Evolutionary conservation across 202 grass and related monocot species (phyloP).

Genomic region (Sporobolus alterniflorus): DNA sequence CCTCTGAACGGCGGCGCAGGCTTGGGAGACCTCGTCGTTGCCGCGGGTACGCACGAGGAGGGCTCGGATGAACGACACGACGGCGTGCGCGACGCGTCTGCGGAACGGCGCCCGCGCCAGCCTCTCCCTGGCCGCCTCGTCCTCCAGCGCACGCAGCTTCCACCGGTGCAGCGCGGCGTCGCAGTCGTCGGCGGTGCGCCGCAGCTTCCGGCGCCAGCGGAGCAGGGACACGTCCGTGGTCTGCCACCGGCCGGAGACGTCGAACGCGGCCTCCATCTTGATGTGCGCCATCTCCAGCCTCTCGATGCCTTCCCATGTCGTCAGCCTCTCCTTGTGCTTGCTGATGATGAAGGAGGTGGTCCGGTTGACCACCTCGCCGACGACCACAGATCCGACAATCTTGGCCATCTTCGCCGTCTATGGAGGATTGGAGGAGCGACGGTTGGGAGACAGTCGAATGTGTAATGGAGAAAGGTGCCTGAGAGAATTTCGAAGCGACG

Average conservation of each 20-base stretch:
- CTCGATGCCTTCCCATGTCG: slow-evolving; percentile 9
- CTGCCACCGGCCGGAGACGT: slow-evolving; percentile 17
- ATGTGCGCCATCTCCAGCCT: slow-evolving; percentile 50
- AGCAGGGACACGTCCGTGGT: slow-evolving; percentile 2
- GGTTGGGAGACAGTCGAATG: background rate
- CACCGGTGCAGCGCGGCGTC: background rate
- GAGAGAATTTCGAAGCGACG: background rate
- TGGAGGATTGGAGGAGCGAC: background rate
- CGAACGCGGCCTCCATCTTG: slow-evolving; percentile 40
- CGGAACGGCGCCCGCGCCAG: slow-evolving; percentile 13
- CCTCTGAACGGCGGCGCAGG: background rate
- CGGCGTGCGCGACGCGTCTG: background rate
- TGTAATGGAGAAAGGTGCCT: too few species aligned
- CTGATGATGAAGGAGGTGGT: background rate
- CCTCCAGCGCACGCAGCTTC: slow-evolving; percentile 11
- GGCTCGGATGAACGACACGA: background rate
- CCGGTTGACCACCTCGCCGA: slow-evolving; percentile 32
- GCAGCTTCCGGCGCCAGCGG: slow-evolving; percentile 19
- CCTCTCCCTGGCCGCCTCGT: background rate
- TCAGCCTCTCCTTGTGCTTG: slow-evolving; percentile 1
- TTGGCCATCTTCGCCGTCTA: background rate
- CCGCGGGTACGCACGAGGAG: background rate
- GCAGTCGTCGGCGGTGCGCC: slow-evolving; percentile 33
- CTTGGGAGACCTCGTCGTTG: background rate
- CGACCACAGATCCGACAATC: slow-evolving; percentile 22